Evolutionary conservation across 139 green algal species (phyloP).

Genomic region (Chlamydomonas urium): DNA sequence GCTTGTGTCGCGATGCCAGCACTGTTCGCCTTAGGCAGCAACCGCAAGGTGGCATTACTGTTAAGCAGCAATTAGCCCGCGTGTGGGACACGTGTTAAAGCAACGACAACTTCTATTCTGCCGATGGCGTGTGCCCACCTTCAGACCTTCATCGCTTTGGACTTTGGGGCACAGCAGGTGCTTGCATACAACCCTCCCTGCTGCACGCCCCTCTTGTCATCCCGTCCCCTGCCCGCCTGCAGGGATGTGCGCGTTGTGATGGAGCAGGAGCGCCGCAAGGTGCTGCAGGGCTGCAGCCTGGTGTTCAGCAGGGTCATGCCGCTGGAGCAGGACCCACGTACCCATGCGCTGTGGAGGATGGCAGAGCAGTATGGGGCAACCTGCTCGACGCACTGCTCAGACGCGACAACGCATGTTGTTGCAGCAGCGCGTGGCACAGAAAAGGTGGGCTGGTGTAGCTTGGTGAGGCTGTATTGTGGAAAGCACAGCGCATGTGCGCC

Average conservation of each 20-base stretch:
- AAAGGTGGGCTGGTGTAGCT: slow-evolving; percentile 35
- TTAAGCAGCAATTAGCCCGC: too few species aligned
- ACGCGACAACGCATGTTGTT: slow-evolving; percentile 60
- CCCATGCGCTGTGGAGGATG: slow-evolving; percentile 58
- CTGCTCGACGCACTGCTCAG: slow-evolving; percentile 15
- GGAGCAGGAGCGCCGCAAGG: slow-evolving; percentile 23
- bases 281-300: slow-evolving; percentile 44
- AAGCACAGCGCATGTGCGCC: background rate
- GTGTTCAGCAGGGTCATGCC: slow-evolving; percentile 65
- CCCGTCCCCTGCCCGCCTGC: too few species aligned
- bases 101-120: too few species aligned
- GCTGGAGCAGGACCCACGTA: slow-evolving; percentile 29
- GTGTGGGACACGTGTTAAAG: too few species aligned
- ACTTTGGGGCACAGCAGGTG: too few species aligned
- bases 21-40: too few species aligned
- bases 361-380: slow-evolving; percentile 57
- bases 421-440: slow-evolving; percentile 48
- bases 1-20: too few species aligned
- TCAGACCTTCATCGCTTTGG: too few species aligned
- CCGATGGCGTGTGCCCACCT: too few species aligned
- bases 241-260: slow-evolving; percentile 32
- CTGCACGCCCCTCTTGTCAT: too few species aligned
- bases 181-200: too few species aligned
- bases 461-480: background rate
- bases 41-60: too few species aligned